phyloP scores from a whole-genome alignment of 768 basidiomycete genomes.

The Boletus subcaerulescens region DNA sequence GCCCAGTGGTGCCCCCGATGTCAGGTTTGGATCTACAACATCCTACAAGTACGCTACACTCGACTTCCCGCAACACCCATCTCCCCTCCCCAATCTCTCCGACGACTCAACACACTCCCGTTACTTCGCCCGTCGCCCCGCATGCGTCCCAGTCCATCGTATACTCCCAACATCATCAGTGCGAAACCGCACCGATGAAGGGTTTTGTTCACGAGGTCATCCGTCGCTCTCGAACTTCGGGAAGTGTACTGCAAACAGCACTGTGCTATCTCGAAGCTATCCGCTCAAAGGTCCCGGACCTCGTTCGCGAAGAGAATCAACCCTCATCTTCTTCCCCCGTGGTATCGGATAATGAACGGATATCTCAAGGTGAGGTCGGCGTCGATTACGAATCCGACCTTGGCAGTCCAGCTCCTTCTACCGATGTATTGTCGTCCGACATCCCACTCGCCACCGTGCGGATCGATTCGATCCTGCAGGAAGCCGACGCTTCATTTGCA shows the following conservation, averaged over 20 bases:
- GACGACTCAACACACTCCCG: conserved; percentile 37
- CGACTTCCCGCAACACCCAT: conserved; percentile 36
- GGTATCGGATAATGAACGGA: conserved; percentile 41
- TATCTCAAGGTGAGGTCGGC: conserved; percentile 43
- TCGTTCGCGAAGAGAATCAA: conserved; percentile 49
- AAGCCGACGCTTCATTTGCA: conserved; percentile 17
- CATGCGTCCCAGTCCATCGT: conserved; percentile 21
- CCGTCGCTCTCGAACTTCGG: conserved; percentile 80
- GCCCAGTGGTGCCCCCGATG: conserved; percentile 21
- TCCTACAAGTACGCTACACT: neutral
- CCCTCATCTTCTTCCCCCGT: conserved; percentile 41
- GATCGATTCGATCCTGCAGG: conserved; percentile 30
- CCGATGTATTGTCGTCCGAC: conserved; percentile 14
- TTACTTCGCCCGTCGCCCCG: conserved; percentile 28
- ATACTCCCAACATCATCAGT: conserved; percentile 13
- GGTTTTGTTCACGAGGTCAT: conserved; percentile 88
- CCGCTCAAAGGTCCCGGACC: conserved; percentile 64
- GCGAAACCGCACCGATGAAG: conserved; percentile 57
- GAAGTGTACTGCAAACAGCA: conserved; percentile 81
- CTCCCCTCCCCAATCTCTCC: conserved; percentile 56
- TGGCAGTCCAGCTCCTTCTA: conserved; percentile 6
- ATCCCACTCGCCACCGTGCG: conserved; percentile 45
- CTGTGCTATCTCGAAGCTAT: conserved; percentile 85
- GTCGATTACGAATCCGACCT: conserved; percentile 40
- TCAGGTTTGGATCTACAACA: conserved; percentile 11